Conservation (phyloP, 2,329 filamentous ascomycete species). For the Colletotrichum sublineola region DNA sequence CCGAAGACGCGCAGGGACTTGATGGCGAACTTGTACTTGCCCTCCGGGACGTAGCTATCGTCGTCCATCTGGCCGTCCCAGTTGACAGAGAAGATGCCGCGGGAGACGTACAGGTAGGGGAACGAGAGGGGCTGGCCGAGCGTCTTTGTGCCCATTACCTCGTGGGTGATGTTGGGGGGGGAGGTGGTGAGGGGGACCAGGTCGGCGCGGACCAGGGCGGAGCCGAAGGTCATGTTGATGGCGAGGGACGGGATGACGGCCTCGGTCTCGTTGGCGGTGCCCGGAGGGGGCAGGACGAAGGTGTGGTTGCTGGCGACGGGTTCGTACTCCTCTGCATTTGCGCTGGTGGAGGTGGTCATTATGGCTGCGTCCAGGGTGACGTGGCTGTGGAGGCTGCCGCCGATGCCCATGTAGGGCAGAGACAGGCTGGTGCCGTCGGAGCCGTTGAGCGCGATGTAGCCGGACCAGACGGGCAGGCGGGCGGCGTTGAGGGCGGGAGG, state of each 20-base stretch:
- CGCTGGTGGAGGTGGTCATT: conserved; percentile 54
- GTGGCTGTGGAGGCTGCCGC: conserved; percentile 53
- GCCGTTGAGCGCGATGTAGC: conserved; percentile 57
- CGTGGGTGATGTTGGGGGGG: conserved; percentile 47
- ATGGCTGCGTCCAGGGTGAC: conserved; percentile 53
- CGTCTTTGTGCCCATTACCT: conserved; percentile 55
- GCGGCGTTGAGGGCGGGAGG: conserved; percentile 54
- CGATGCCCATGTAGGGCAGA: conserved; percentile 58
- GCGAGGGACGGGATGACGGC: conserved; percentile 56
- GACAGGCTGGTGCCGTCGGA: conserved; percentile 54
- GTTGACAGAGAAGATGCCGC: conserved; percentile 46
- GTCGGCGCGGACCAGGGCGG: conserved; percentile 58
- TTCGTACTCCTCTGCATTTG: conserved; percentile 32
- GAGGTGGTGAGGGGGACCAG: conserved; percentile 56
- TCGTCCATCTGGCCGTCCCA: conserved; percentile 64
- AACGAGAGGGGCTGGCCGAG: conserved; percentile 60
- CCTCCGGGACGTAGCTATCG: conserved; percentile 62
- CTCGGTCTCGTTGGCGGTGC: conserved; percentile 50
- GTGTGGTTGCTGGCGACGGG: conserved; percentile 52
- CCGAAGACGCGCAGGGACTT: conserved; percentile 66
- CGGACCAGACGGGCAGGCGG: conserved; percentile 58
- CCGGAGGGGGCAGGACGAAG: conserved; percentile 58
- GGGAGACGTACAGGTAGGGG: conserved; percentile 52
- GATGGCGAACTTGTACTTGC: conserved; percentile 63
- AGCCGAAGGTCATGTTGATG: conserved; percentile 60